Base-by-base conservation (phyloP, 306 rosid genomes). In the Lathyrus sativus region DNA sequence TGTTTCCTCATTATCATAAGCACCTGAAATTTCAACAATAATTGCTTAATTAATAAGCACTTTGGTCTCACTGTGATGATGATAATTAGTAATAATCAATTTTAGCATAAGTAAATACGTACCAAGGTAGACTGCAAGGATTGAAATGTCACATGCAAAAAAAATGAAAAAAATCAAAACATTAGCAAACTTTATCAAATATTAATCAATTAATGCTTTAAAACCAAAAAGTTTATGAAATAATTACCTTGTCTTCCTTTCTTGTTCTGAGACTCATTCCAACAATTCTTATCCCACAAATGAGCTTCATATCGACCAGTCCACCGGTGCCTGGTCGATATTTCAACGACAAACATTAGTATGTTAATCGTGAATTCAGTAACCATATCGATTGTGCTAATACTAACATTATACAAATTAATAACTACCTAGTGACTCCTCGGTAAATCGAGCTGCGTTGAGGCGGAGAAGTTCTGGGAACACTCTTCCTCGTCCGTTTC, bases 271-370 rank as follows among this genome's bases (percentile, higher is more conserved):
- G 96, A 90, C 38, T 86, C 96, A 53, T 92, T 92, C 96, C 96
- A 92, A 81, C 96, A 88, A 79, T 86, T 88, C 74, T 88, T 92
- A 75, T 92, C 98, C 98, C 98, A 92, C 83, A 92, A 77, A 78
- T 92, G 98, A 78, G 98, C 98, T 76, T 92, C 98, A 60, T 88
- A 80, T 9, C 98, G 76, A 3, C 98, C 96, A 0, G 98, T 91
- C 98, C 98, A 91, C 19, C 98, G 84, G 45, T 76, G 80, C 62
- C 76, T 69, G 75, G 70, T 35, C 14, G 6, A 67, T 9, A 7
- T 50, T 50, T 19, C 0, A 55, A 11, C 1, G 11, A 55, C 9
- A 55, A 55, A 26, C 5, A 9, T 12, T 56, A 56, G 18, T 28
- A 6, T 26, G 11, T 12, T 0, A 26, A 2, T 2, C 11, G 5